Evolutionary conservation across 768 basidiomycete genomes (phyloP), one percentile per base, ranked within the genome.

Genomic region (Scleroderma bovista): DNA sequence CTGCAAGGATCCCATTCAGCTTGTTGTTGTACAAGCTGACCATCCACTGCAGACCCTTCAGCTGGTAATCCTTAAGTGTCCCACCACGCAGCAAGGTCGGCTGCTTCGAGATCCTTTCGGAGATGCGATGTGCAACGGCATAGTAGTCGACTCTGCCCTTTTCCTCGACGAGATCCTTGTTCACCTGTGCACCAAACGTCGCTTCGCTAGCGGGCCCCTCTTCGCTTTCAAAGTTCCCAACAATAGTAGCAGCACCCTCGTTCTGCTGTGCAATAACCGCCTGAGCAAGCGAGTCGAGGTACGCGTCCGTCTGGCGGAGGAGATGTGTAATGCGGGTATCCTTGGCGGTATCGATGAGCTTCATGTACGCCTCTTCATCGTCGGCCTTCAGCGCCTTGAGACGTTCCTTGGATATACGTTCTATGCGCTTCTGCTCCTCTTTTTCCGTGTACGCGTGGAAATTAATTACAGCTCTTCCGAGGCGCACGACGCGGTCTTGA

Each of bases 331-430:
- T 97, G 69, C 96, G 88, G 10, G 95, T 97, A 61, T 99, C 96
- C 68, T 99, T 99, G 51, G 95, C 95, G 16, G 94, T 96, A 67
- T 98, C 96, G 61, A 99, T 91, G 60, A 99, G 87, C 65, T 93
- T 93, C 81, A 97, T 86, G 69, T 99, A 99, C n/a, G 92, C 94
- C 70, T 97, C 96, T 74, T 99, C 96, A 72, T 99, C 95, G 63
- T 98, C 94, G 24, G 88, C 88, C 71, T 95, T 93, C 58, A 98
- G 83, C 8, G 95, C 96, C 73, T 90, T 93, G 55, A 99, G 73
- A 89, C 94, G 93, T 68, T 98, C 96, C 74, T 98, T 98, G 41
- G 88, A 84, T 40, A 99, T 83, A 49, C 93, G 77, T 71, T 98
- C 96, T 57, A 99, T 88, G 23, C 95, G 81, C 67, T 93, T 93